Conservation (phyloP, 2,329 filamentous ascomycete genomes). For the Clonostachys sp. region DNA sequence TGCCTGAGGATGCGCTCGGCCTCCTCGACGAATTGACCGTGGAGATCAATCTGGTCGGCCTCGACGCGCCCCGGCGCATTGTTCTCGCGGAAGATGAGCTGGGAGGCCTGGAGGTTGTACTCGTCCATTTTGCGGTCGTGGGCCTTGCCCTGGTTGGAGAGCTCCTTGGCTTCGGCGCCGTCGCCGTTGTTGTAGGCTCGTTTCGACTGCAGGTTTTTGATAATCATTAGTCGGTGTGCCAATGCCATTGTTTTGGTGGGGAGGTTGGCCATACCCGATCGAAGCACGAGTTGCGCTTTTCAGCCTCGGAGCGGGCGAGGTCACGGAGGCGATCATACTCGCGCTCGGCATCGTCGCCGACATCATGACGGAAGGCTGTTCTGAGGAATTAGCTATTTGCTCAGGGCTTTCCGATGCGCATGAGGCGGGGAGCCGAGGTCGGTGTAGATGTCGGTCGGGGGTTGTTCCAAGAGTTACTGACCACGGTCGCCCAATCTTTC, state of each 20-base stretch:
- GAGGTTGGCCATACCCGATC: conserved; percentile 46
- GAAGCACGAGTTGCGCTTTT: conserved; percentile 74
- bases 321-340: conserved; percentile 91
- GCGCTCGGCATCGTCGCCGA: conserved; percentile 64
- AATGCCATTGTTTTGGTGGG: not conserved
- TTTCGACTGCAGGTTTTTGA: conserved; percentile 47
- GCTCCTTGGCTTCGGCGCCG: conserved; percentile 74
- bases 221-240: not conserved
- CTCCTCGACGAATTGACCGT: conserved; percentile 92
- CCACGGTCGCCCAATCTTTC: conserved; percentile 37
- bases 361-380: conserved; percentile 70
- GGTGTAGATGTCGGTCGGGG: too few species aligned
- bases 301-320: conserved; percentile 74
- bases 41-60: conserved; percentile 84
- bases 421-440: not conserved
- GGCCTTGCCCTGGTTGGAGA: conserved; percentile 79
- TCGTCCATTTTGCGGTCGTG: conserved; percentile 82
- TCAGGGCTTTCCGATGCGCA: not conserved
- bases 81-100: conserved; percentile 94
- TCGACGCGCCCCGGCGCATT: conserved; percentile 73
- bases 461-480: conserved; percentile 17
- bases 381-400: not conserved
- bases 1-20: conserved; percentile 86
- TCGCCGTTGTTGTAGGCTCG: conserved; percentile 82
- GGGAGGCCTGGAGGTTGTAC: conserved; percentile 86